These are phyloP conservation scores for Saprolegnia diclina DNA, from an alignment of 352 stramenopile species.

Conservation along the genomic window DNA sequence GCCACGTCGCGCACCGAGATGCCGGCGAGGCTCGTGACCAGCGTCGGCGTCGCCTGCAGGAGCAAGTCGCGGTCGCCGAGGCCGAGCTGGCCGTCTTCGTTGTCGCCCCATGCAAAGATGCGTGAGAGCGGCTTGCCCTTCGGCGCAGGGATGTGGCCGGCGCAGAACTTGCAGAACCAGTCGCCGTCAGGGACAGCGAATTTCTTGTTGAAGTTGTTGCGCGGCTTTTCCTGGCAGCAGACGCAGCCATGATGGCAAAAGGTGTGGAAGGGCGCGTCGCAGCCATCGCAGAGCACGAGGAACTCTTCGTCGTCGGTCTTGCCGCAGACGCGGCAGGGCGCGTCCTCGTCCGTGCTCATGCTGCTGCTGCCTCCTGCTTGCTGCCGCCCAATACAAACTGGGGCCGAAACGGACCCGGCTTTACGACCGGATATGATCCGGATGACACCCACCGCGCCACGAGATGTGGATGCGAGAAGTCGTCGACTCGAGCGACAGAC, in stretches of 20 bases:
- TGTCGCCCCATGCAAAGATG: conserved; percentile 68
- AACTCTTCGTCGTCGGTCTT: conserved; percentile 70
- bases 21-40: conserved; percentile 51
- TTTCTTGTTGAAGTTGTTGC: conserved; percentile 71
- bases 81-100: conserved; percentile 72
- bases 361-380: background rate
- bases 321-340: conserved; percentile 67
- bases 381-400: background rate
- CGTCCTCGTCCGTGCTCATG: conserved; percentile 45
- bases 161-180: conserved; percentile 85
- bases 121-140: conserved; percentile 43
- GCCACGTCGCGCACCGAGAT: conserved; percentile 63
- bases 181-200: conserved; percentile 69
- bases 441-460: background rate
- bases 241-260: conserved; percentile 66
- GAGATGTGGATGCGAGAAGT: no score
- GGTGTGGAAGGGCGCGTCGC: conserved; percentile 69
- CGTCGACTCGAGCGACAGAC: no score
- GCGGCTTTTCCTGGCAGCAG: conserved; percentile 70
- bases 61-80: conserved; percentile 44
- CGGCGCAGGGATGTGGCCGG: conserved; percentile 43
- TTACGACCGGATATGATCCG: background rate
- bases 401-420: background rate
- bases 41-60: conserved; percentile 51
- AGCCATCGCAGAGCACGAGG: conserved; percentile 76